phyloP scores from a whole-genome alignment of 441 rosid genomes.

The Populus hybrid region DNA sequence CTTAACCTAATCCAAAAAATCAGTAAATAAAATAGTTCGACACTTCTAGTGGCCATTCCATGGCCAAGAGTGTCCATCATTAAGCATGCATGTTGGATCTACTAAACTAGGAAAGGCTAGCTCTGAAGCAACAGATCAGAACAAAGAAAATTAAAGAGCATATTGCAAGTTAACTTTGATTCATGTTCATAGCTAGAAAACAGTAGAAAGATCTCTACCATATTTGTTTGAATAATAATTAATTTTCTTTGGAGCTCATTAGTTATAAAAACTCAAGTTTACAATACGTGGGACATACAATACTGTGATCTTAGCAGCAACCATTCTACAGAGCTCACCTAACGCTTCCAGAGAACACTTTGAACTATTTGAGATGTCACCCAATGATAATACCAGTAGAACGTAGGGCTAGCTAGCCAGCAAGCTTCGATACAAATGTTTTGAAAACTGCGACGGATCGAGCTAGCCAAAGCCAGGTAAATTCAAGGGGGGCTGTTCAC shows the following conservation, averaged over 20 bases:
- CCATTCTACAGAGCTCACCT: too few species aligned
- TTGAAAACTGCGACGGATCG: not conserved
- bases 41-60: not conserved
- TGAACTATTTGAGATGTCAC: not conserved
- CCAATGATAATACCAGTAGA: not conserved
- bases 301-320: too few species aligned
- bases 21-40: not conserved
- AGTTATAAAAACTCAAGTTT: not conserved
- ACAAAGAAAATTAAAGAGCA: not conserved
- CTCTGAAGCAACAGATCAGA: not conserved
- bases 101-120: too few species aligned
- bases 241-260: too few species aligned
- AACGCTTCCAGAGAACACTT: not conserved
- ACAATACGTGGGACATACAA: too few species aligned
- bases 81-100: too few species aligned
- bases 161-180: not conserved
- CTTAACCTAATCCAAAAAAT: not conserved
- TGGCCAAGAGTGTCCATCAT: not conserved
- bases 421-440: too few species aligned
- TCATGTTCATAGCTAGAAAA: not conserved
- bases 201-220: too few species aligned
- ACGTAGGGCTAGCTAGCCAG: not conserved
- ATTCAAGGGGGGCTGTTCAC: constrained; percentile 26
- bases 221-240: too few species aligned
- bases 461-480: constrained; percentile 8